Evolutionary conservation across 2,329 filamentous ascomycete species (phyloP).

Genomic region (Fusarium hainanense): DNA sequence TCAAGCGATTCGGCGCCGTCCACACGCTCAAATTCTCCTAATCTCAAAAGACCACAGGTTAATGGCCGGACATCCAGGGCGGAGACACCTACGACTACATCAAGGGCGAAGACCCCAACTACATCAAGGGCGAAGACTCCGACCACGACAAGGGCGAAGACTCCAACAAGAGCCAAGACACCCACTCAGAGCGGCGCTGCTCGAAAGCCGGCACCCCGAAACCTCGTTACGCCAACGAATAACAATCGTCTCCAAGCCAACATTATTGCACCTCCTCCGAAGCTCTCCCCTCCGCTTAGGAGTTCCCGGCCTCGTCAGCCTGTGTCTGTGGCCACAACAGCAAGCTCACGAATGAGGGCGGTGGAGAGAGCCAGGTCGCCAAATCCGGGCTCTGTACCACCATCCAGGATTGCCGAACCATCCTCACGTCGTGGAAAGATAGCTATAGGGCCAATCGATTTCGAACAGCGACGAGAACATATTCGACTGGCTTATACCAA

Average conservation of each 20-base stretch:
- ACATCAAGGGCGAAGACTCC: conserved; percentile 54
- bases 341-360: conserved; percentile 74
- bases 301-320: conserved; percentile 85
- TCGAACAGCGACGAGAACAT: conserved; percentile 81
- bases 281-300: conserved; percentile 80
- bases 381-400: conserved; percentile 48
- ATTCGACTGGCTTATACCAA: conserved; percentile 89
- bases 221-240: conserved; percentile 60
- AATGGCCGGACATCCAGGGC: conserved; percentile 55
- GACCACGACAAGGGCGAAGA: conserved; percentile 53
- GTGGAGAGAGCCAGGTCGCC: conserved; percentile 66
- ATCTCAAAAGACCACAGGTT: conserved; percentile 55
- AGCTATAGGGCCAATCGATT: conserved; percentile 81
- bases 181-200: conserved; percentile 51
- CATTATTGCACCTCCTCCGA: conserved; percentile 75
- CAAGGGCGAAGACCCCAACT: conserved; percentile 54
- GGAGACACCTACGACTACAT: conserved; percentile 49
- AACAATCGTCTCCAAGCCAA: conserved; percentile 76
- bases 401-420: conserved; percentile 52
- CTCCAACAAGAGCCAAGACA: conserved; percentile 58
- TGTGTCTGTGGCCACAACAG: conserved; percentile 78
- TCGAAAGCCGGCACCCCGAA: conserved; percentile 56
- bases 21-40: conserved; percentile 67
- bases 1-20: conserved; percentile 60
- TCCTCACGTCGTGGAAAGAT: conserved; percentile 62